Percentiles rank a stretch among this genome's conserved stretches.
Evolutionary conservation across 2,329 filamentous ascomycete genomes (phyloP).

Genomic region (Aspergillus versicolor): DNA sequence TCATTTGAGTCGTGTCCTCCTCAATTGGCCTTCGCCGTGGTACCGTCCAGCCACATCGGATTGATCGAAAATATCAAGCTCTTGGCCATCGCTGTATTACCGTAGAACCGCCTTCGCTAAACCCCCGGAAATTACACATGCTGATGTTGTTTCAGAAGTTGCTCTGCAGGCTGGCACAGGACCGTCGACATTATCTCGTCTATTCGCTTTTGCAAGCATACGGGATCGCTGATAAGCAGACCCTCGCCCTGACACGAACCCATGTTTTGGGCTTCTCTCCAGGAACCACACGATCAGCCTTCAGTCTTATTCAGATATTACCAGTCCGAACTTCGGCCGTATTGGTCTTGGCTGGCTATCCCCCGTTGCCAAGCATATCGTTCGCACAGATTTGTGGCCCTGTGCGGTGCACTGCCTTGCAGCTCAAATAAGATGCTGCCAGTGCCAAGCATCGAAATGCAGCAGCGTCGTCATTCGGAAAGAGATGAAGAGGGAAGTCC

Average conservation of each 20-base stretch:
- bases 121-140: background rate
- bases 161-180: background rate
- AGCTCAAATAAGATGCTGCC: conserved; percentile 11
- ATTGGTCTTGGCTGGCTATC: too few species aligned
- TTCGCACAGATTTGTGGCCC: conserved; percentile 12
- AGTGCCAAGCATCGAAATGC: background rate
- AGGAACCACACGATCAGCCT: too few species aligned
- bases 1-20: background rate
- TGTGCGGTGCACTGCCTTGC: conserved; percentile 12
- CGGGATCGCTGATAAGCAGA: background rate
- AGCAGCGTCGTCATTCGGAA: too few species aligned
- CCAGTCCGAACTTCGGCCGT: too few species aligned
- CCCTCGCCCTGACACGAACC: background rate
- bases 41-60: background rate
- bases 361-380: conserved; percentile 5
- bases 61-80: background rate
- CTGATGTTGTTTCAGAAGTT: background rate
- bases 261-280: too few species aligned
- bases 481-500: too few species aligned
- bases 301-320: too few species aligned
- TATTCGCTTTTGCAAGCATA: background rate
- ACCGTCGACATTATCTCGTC: background rate
- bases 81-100: background rate
- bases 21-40: background rate
- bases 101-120: too few species aligned